A percentile compares a stretch with the other conserved stretches of the same genome.
Evolutionary conservation across 1,139 yeast species (phyloP).

Genomic region (Arxiozyma slooffiae): DNA sequence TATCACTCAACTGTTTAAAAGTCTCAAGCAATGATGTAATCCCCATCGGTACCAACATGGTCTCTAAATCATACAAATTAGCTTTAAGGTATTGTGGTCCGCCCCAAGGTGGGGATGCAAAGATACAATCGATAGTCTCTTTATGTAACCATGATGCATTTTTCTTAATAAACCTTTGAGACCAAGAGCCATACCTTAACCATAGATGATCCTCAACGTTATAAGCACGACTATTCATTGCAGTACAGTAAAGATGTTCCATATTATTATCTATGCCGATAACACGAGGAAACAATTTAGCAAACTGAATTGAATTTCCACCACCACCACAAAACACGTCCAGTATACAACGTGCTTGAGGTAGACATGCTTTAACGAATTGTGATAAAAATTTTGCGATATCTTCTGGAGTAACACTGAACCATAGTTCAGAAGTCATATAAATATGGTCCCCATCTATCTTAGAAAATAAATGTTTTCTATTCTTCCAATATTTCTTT

Average conservation of each 20-base stretch:
- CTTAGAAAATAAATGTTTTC: conserved; percentile 18
- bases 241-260: conserved; percentile 56
- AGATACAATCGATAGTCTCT: conserved; percentile 50
- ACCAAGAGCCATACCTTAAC: conserved; percentile 49
- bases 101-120: conserved; percentile 96
- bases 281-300: conserved; percentile 45
- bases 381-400: conserved; percentile 58
- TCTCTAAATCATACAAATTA: conserved; percentile 40
- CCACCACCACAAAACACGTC: conserved; percentile 96
- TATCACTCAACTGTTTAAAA: conserved; percentile 37
- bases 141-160: conserved; percentile 7
- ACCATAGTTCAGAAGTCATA: conserved; percentile 76
- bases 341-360: conserved; percentile 38
- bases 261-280: conserved; percentile 60
- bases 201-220: conserved; percentile 45
- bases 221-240: conserved; percentile 65
- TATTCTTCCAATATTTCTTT: conserved; percentile 24
- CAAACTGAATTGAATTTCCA: conserved; percentile 83
- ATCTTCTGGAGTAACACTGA: conserved; percentile 79
- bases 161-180: conserved; percentile 14
- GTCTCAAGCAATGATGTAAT: conserved; percentile 39
- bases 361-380: conserved; percentile 42
- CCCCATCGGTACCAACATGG: conserved; percentile 39
- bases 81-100: conserved; percentile 57
- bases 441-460: conserved; percentile 54